Evolutionary conservation across 1,139 yeast species (phyloP).

Genomic region (Geotrichum carabidarum): DNA sequence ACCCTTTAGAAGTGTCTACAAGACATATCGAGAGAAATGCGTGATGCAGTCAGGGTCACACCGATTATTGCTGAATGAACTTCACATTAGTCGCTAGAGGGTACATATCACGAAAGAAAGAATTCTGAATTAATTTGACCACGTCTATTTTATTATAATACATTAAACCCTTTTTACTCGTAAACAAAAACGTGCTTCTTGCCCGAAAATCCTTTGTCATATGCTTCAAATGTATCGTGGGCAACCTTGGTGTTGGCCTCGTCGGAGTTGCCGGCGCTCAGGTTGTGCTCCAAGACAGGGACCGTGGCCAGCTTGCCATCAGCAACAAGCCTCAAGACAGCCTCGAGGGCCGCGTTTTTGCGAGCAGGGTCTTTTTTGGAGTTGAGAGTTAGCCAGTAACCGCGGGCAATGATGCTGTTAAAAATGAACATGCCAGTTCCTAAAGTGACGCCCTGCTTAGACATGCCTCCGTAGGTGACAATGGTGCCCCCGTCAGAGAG

Average conservation of each 20-base stretch:
- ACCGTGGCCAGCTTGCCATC: conserved; percentile 58
- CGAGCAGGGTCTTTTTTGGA: conserved; percentile 54
- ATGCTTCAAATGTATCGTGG: conserved; percentile 49
- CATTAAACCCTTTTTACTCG: conserved; percentile 10
- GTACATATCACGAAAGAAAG: neutral
- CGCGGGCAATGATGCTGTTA: conserved; percentile 77
- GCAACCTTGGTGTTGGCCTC: conserved; percentile 50
- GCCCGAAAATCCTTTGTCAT: conserved; percentile 39
- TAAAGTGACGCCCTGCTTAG: conserved; percentile 83
- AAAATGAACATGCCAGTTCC: conserved; percentile 89
- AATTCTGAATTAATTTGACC: neutral
- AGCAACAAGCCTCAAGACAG: conserved; percentile 46
- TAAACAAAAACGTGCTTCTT: conserved; percentile 41
- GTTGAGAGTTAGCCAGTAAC: conserved; percentile 90
- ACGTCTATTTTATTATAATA: neutral
- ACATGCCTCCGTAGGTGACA: conserved; percentile 97
- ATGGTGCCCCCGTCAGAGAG: conserved; percentile 65
- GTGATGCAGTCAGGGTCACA: no score
- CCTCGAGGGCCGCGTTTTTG: conserved; percentile 46
- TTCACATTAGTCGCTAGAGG: no score
- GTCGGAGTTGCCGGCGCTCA: conserved; percentile 43
- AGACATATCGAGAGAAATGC: no score
- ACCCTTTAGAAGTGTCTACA: no score
- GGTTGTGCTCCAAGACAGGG: conserved; percentile 47
- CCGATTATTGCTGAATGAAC: no score